Percentiles rank a stretch among this genome's conserved stretches.
Evolutionary conservation across 805 yeast species (phyloP).

Genomic region (Diddensiella santjacobensis): DNA sequence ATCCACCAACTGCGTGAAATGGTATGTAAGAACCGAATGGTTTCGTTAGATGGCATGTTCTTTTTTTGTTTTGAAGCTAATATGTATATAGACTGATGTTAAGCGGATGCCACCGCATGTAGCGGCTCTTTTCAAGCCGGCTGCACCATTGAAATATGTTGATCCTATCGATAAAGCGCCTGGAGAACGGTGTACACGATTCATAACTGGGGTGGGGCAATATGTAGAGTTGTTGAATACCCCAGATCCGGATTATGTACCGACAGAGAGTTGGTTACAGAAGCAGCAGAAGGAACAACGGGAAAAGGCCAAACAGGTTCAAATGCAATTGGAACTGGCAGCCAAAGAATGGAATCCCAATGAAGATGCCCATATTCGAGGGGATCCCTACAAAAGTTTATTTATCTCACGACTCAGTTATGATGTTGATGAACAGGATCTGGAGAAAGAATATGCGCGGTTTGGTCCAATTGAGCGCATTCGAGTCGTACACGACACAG

Average conservation of each 20-base stretch:
- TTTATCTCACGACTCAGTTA: conserved; percentile 74
- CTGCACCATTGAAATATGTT: conserved; percentile 51
- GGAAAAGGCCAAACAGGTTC: conserved; percentile 24
- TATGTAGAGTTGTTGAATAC: conserved; percentile 31
- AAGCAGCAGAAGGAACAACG: conserved; percentile 29
- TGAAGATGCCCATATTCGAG: conserved; percentile 52
- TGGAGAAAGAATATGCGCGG: conserved; percentile 55
- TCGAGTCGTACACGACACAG: conserved; percentile 53
- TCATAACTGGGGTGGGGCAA: conserved; percentile 45
- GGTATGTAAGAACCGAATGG: neutral
- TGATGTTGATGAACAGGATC: conserved; percentile 58
- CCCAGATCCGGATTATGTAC: conserved; percentile 28
- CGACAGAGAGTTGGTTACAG: conserved; percentile 35
- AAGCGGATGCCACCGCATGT: conserved; percentile 41
- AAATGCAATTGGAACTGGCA: conserved; percentile 36
- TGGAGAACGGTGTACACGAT: conserved; percentile 44
- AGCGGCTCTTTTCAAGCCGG: conserved; percentile 53
- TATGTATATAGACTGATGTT: conserved; percentile 39
- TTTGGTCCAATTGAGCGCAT: conserved; percentile 70
- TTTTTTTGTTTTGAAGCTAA: too few species aligned
- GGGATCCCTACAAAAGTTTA: conserved; percentile 75
- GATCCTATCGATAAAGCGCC: conserved; percentile 49
- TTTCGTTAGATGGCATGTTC: too few species aligned
- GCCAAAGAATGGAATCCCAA: conserved; percentile 50
- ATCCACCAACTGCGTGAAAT: neutral